Evolutionary conservation across 2,329 filamentous ascomycete genomes (phyloP), one percentile per base, ranked within the genome.

Genomic region (Catunica adiposa): DNA sequence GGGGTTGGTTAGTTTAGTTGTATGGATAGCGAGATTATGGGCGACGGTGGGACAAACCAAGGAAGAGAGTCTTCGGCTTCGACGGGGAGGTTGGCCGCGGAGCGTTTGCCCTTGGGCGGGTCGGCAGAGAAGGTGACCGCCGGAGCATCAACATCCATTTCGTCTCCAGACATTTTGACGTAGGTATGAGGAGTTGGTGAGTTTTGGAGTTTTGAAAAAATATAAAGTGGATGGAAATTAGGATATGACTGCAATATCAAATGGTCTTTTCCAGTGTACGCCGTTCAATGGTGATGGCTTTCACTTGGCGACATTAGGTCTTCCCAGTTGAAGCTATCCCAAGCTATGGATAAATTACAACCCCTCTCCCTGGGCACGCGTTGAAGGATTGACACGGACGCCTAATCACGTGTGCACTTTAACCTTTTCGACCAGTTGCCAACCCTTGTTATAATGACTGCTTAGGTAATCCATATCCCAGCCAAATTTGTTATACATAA

Each of bases 61-160:
- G 92, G 92, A 17, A 98, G 70, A 61, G 84, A 89, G 67, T 98
- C 92, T 68, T 94, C 87, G 52, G 89, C 89, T 69, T 95, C 89
- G 4, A 98, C 82, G 0, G 92, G 92, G 52, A 98, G 73, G 66
- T 98, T 95, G 40, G 90, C 90, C 51, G 87, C 87, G 63, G 84
- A 90, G 63, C 89, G 80, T 71, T 97, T 97, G 66, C 90, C 89
- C 69, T 96, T 95, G 61, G 76, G 79, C 62, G 80, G 79, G 60
- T 86, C 82, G 25, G 86, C 84, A 56, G 82, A 85, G 70, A 96
- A 96, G 56, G 67, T 69, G 57, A 80, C 67, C 26, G 67, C 65
- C 23, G 73, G 71, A 60, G 66, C 73, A 62, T 80, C 78, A 38
- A 81, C 68, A 61, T 80, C 77, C 78, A 81, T 81, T 56, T 78